phyloP scores from a whole-genome alignment of 2,329 filamentous ascomycete genomes.

The Neofusicoccum parvum region DNA sequence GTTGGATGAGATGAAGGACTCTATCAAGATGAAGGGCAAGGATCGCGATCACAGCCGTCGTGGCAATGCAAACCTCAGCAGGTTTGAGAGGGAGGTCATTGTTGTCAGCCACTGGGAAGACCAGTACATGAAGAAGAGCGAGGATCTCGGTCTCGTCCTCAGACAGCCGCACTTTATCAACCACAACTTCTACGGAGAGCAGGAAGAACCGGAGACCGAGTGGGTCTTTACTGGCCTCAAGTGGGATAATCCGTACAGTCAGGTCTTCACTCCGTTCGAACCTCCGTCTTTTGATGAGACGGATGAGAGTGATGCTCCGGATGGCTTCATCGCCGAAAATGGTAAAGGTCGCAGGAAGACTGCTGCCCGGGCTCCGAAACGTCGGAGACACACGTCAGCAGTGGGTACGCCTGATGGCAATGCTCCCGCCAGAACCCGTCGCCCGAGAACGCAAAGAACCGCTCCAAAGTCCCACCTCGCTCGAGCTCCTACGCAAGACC shows the following conservation, averaged over 20 bases:
- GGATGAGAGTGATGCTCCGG: background rate
- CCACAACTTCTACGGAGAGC: constrained; percentile 15
- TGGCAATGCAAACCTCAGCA: constrained; percentile 12
- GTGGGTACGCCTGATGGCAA: background rate
- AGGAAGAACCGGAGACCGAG: background rate
- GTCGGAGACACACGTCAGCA: background rate
- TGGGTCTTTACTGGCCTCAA: background rate
- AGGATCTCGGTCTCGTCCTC: constrained; percentile 1
- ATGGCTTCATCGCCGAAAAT: background rate
- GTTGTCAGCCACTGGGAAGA: constrained; percentile 15
- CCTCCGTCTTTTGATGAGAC: constrained; percentile 13
- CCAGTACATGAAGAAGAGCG: constrained; percentile 7
- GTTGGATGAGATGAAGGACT: constrained; percentile 17
- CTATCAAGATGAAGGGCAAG: constrained; percentile 18
- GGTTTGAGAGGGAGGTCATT: constrained; percentile 18
- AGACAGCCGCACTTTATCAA: constrained; percentile 22
- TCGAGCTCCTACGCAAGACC: constrained; percentile 12
- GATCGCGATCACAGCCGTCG: constrained; percentile 15
- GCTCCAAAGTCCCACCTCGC: background rate
- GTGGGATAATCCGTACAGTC: constrained; percentile 3
- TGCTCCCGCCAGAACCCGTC: background rate
- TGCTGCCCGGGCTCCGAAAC: background rate
- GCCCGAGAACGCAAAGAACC: background rate
- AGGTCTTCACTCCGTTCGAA: background rate
- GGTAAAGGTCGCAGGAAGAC: background rate